phyloP scores from a whole-genome alignment of 768 basidiomycete species.

The Suillus fuscotomentosus region DNA sequence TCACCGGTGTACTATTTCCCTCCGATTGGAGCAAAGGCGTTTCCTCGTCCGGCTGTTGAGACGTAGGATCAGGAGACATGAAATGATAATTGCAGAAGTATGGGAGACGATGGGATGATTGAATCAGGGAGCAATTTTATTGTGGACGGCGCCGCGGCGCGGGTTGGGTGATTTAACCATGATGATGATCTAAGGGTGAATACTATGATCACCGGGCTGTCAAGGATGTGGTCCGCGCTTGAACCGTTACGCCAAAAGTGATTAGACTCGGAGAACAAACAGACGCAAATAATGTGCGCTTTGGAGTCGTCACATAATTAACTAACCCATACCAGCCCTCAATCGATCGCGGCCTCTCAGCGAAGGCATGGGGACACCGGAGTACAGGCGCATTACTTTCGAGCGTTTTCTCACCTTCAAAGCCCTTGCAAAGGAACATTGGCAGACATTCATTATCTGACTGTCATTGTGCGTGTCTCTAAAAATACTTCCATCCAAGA shows the following conservation, averaged over 20 bases:
- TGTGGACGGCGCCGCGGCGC: background rate
- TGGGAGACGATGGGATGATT: too few species aligned
- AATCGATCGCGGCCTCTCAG: background rate
- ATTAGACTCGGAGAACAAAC: too few species aligned
- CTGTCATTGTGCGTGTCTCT: background rate
- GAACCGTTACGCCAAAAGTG: too few species aligned
- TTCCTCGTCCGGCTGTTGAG: conserved; percentile 48
- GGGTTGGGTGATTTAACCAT: background rate
- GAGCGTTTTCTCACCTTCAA: background rate
- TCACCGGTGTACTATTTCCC: conserved; percentile 18
- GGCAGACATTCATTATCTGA: background rate
- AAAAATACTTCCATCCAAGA: background rate
- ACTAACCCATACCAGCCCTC: too few species aligned
- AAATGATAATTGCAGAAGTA: conserved; percentile 2
- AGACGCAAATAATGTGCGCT: too few species aligned
- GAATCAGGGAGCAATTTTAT: background rate
- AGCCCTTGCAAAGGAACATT: background rate
- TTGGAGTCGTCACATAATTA: too few species aligned
- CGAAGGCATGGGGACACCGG: background rate
- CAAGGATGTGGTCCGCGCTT: too few species aligned
- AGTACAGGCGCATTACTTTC: background rate
- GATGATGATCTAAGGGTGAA: background rate
- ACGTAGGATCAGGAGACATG: background rate
- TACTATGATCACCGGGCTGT: background rate
- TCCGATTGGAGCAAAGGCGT: conserved; percentile 48